Evolutionary conservation across 768 basidiomycete genomes (phyloP), one percentile per base, ranked within the genome.

Genomic region (Boletus subparvulus): DNA sequence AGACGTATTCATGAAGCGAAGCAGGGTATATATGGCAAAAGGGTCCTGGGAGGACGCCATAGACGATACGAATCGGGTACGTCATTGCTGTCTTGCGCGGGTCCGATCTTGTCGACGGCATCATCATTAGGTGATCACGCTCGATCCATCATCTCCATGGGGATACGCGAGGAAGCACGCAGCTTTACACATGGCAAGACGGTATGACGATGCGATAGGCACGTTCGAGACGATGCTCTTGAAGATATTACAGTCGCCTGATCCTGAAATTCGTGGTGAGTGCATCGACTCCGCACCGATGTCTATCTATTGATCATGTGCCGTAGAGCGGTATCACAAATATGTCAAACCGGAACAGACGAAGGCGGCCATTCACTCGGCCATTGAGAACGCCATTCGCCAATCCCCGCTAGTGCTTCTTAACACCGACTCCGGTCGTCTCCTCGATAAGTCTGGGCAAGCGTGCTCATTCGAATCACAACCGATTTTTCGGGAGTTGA

Each of bases 401-500:
- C 55, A 56, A 17, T 56, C 36, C 0, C 59, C 52, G 2, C 55
- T n/a, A 1, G 35, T 54, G 2, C 55, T 62, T n/a, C 52, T 21
- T 21, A 21, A 21, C 21, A 21, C 21, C 21, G 21, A 21, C 21
- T 21, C 21, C 21, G 21, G 21, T 21, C 21, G 21, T 55, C 19
- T 56, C 55, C 2, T 61, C 61, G 11, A 37, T 16, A 21, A 21
- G 21, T 21, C 21, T 21, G 21, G 21, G 21, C 21, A 21, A 21
- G 21, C 21, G 21, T 21, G 21, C 21, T 21, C 21, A 2, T 21
- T 21, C 21, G 21, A 21, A 21, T 21, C 21, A 21, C 21, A 21
- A 21, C 21, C 21, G 2, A 21, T 21, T 21, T 21, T 21, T 21
- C 21, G 21, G 21, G 21, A 21, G 21, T 21, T 21, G 21, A 21